Percentiles rank a stretch among this genome's conserved stretches.
phyloP scores from a whole-genome alignment of 2,329 filamentous ascomycete genomes.

The Stylonectria norvegica region DNA sequence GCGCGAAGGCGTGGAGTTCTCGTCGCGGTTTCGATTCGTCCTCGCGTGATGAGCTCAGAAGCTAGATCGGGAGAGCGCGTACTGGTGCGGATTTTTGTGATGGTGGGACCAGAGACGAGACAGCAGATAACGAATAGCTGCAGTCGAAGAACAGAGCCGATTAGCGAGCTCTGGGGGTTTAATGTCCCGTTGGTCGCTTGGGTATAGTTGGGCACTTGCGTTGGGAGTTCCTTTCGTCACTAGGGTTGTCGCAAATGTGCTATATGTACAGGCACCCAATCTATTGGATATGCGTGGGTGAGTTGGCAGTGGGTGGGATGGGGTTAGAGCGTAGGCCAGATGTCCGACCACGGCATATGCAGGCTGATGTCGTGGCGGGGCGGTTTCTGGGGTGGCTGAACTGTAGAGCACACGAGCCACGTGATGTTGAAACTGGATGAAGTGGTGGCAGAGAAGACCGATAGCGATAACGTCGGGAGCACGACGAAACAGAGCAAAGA shows the following conservation, averaged over 20 bases:
- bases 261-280: conserved; percentile 48
- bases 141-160: conserved; percentile 20
- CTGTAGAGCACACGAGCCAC: conserved; percentile 39
- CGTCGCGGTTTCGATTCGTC: conserved; percentile 27
- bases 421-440: conserved; percentile 32
- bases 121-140: conserved; percentile 23
- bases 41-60: conserved; percentile 14
- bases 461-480: conserved; percentile 7
- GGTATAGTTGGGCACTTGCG: conserved; percentile 46
- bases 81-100: too few species aligned
- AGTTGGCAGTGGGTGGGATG: conserved; percentile 56
- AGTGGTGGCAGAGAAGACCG: conserved; percentile 3
- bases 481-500: conserved; percentile 19
- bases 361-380: conserved; percentile 50
- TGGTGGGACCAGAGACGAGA: conserved; percentile 10
- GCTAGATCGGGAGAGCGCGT: conserved; percentile 7
- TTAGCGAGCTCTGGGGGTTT: conserved; percentile 29
- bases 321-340: conserved; percentile 45
- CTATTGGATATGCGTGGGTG: conserved; percentile 59
- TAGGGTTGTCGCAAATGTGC: conserved; percentile 43
- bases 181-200: conserved; percentile 36
- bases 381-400: conserved; percentile 31
- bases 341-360: conserved; percentile 58
- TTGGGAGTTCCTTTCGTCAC: conserved; percentile 25
- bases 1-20: conserved; percentile 24